These are phyloP conservation scores for Penicillium glabrum DNA, from an alignment of 2,329 filamentous ascomycete genomes.

Conservation along the genomic window DNA sequence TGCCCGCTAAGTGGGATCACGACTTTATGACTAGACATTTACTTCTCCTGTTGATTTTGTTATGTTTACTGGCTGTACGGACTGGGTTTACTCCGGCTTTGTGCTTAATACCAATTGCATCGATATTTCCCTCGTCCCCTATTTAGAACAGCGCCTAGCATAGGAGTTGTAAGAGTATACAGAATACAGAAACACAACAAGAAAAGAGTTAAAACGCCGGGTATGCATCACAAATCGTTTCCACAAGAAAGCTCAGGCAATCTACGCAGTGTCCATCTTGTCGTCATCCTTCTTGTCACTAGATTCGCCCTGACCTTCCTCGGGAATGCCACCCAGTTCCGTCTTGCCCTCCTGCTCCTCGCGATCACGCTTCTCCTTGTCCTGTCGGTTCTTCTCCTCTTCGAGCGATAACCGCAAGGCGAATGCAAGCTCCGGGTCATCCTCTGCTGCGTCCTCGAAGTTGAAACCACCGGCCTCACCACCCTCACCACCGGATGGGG, in stretches of 20 bases:
- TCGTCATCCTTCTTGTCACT: slow-evolving; percentile 63
- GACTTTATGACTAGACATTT: slow-evolving; percentile 24
- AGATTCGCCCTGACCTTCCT: slow-evolving; percentile 68
- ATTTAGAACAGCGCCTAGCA: slow-evolving; percentile 14
- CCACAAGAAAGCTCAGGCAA: slow-evolving; percentile 11
- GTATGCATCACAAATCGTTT: slow-evolving; percentile 38
- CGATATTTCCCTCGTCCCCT: slow-evolving; percentile 15
- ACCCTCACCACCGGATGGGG: slow-evolving; percentile 46
- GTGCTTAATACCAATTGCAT: slow-evolving; percentile 24
- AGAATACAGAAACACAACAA: slow-evolving; percentile 17
- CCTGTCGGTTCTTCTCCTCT: slow-evolving; percentile 91
- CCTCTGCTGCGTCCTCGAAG: slow-evolving; percentile 80
- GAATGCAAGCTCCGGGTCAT: slow-evolving; percentile 87
- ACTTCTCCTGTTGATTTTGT: slow-evolving; percentile 11
- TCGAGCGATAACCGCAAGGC: slow-evolving; percentile 97
- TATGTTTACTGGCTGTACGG: slow-evolving; percentile 2
- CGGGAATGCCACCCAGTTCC: slow-evolving; percentile 77
- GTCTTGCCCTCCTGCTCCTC: slow-evolving; percentile 71
- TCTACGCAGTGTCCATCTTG: slow-evolving; percentile 87
- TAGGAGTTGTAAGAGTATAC: slow-evolving; percentile 17
- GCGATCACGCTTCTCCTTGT: slow-evolving; percentile 77
- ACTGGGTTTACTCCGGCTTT: not conserved
- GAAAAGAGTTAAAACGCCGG: slow-evolving; percentile 31
- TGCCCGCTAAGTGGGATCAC: slow-evolving; percentile 14
- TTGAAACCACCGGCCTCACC: slow-evolving; percentile 61